Conservation (phyloP, 2,329 filamentous ascomycete genomes). For the Colletotrichum lindemuthianum region DNA sequence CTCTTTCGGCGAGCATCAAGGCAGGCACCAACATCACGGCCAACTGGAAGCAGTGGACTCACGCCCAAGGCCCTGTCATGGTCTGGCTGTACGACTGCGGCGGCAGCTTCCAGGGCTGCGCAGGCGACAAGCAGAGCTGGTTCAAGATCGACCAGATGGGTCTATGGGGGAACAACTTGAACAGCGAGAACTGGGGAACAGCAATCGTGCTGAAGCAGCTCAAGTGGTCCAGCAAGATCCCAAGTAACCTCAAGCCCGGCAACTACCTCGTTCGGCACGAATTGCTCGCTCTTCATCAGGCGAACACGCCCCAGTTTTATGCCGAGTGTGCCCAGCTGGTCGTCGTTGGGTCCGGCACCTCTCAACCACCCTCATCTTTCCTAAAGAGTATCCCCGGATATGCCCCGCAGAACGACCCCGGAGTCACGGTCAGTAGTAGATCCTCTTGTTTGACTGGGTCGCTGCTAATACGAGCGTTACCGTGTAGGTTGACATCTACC, state of each 20-base stretch:
- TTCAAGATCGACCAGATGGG: slow-evolving; percentile 69
- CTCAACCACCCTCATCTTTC: slow-evolving; percentile 50
- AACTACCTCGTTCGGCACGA: slow-evolving; percentile 68
- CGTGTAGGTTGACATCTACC: slow-evolving; percentile 17
- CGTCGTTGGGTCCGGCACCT: slow-evolving; percentile 59
- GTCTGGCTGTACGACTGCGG: slow-evolving; percentile 63
- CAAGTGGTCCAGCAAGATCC: slow-evolving; percentile 61
- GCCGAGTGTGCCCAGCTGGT: slow-evolving; percentile 65
- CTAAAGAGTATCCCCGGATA: slow-evolving; percentile 58
- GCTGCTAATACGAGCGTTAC: background rate
- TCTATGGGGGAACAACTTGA: slow-evolving; percentile 55
- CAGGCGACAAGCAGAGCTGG: slow-evolving; percentile 63
- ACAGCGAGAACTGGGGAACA: slow-evolving; percentile 58
- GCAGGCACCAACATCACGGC: slow-evolving; percentile 61
- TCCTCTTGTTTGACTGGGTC: background rate
- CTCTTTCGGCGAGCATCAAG: slow-evolving; percentile 53
- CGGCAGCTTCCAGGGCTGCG: slow-evolving; percentile 57
- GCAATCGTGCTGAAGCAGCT: slow-evolving; percentile 49
- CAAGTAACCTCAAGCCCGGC: slow-evolving; percentile 58
- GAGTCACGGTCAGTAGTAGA: slow-evolving; percentile 51
- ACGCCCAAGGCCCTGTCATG: slow-evolving; percentile 67
- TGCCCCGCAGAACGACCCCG: slow-evolving; percentile 56
- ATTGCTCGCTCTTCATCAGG: slow-evolving; percentile 65
- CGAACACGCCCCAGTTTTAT: slow-evolving; percentile 63
- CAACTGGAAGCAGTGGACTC: slow-evolving; percentile 67